Evolutionary conservation across 139 green algal genomes (phyloP), one percentile per base, ranked within the genome.

Genomic region (Chlorella sp.): DNA sequence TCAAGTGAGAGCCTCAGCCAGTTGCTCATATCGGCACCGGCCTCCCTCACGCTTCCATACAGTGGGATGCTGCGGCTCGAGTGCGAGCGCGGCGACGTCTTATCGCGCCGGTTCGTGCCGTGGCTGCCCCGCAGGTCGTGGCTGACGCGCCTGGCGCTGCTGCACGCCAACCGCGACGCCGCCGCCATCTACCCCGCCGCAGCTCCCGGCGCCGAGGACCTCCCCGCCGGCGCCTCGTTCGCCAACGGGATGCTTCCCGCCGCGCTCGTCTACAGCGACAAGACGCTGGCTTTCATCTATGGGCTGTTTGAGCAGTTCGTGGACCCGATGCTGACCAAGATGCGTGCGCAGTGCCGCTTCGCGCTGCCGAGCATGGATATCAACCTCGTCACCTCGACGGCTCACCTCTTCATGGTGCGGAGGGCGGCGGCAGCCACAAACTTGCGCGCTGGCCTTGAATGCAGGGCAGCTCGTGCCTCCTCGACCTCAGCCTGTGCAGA

Each of bases 281-380:
- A 22, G 2, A 33, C 31, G 4, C 81, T 80, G 61, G 78, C 79
- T 5, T 81, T 80, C 49, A 42, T 90, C 2, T 75, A 61, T 59
- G 71, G 32, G 22, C 66, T 91, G 35, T 88, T 90, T 77, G 81
- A 89, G 3, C 35, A 68, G 27, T 85, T 83, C 51, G 33, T 90
- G 4, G 74, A 87, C 30, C 65, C 70, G 2, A 76, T 86, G 30
- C 75, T 93, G 51, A 64, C 67, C 3, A 84, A 77, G 49, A 33
- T 90, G 26, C 71, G 76, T 2, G 65, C 68, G 17, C 24, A 84
- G 24, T 81, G 82, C 64, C 67, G 33, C 4, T 78, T 87, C 67
- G 60, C 72, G 35, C 80, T 95, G 26, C 73, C 82, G 30, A 78
- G 73, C 35, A 79, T 85, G 31, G 82, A 91, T 66, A 83, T 89